Evolutionary conservation across 768 basidiomycete species (phyloP).

Genomic region (Collybiopsis luxurians): DNA sequence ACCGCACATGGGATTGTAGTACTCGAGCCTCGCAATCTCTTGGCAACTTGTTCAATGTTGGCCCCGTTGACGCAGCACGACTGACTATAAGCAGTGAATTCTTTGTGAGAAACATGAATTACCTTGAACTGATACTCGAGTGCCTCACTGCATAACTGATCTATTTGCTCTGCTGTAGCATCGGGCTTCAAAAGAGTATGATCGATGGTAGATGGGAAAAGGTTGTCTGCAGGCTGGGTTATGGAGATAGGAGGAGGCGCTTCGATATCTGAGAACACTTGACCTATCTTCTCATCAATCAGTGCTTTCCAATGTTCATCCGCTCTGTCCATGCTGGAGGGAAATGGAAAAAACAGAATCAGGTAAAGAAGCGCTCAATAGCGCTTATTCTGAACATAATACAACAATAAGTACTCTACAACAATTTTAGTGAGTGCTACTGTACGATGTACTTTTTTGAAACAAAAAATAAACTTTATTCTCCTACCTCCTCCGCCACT

Average conservation of each 20-base stretch:
- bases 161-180: slow-evolving; percentile 42
- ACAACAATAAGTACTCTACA: too few species aligned
- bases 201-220: slow-evolving; percentile 40
- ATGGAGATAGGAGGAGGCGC: slow-evolving; percentile 16
- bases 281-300: slow-evolving; percentile 8
- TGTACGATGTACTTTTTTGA: too few species aligned
- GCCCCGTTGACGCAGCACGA: slow-evolving; percentile 52
- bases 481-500: slow-evolving; percentile 39
- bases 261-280: slow-evolving; percentile 1
- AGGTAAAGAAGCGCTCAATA: too few species aligned
- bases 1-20: slow-evolving; percentile 46
- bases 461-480: too few species aligned
- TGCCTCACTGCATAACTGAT: slow-evolving; percentile 46
- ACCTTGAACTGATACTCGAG: slow-evolving; percentile 49
- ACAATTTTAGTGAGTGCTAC: too few species aligned
- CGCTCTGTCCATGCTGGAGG: slow-evolving; percentile 14
- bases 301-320: slow-evolving; percentile 14
- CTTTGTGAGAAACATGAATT: not conserved
- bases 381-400: too few species aligned
- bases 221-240: not conserved
- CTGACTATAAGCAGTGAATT: slow-evolving; percentile 20
- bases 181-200: slow-evolving; percentile 52
- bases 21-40: slow-evolving; percentile 33
- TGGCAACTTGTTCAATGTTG: slow-evolving; percentile 39
- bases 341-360: too few species aligned